Evolutionary conservation across 306 rosid species (phyloP).

Genomic region (Medicago ruthenica): DNA sequence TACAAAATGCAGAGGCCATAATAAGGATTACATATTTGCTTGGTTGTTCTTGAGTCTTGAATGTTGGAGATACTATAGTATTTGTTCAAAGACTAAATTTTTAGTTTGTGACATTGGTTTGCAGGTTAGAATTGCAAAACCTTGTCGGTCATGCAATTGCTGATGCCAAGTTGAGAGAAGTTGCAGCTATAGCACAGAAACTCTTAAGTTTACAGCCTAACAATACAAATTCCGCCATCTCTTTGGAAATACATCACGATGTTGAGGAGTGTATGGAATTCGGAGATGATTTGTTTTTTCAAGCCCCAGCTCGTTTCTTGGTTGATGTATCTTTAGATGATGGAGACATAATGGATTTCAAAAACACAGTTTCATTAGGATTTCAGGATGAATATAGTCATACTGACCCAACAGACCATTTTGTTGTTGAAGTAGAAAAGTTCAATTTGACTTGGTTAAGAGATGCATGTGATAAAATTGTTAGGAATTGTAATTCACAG

Average conservation of each 20-base stretch:
- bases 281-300: slow-evolving; percentile 83
- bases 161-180: slow-evolving; percentile 68
- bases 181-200: slow-evolving; percentile 65
- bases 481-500: slow-evolving; percentile 50
- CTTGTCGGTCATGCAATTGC: slow-evolving; percentile 67
- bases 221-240: slow-evolving; percentile 41
- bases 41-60: slow-evolving; percentile 33
- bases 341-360: slow-evolving; percentile 64
- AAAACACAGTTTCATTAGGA: slow-evolving; percentile 52
- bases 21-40: slow-evolving; percentile 26
- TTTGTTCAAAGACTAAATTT: slow-evolving; percentile 36
- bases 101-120: slow-evolving; percentile 37
- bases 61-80: slow-evolving; percentile 20
- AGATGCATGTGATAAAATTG: slow-evolving; percentile 79
- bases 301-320: slow-evolving; percentile 81
- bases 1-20: slow-evolving; percentile 27
- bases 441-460: slow-evolving; percentile 83
- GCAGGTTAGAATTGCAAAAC: slow-evolving; percentile 78
- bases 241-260: slow-evolving; percentile 47
- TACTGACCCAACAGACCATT: slow-evolving; percentile 33
- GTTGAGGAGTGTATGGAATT: slow-evolving; percentile 61
- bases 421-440: slow-evolving; percentile 53
- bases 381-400: slow-evolving; percentile 52
- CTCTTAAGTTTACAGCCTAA: slow-evolving; percentile 69
- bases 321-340: slow-evolving; percentile 76